Conservation (phyloP, 2,329 filamentous ascomycete species). For the Diaporthe sp. region DNA sequence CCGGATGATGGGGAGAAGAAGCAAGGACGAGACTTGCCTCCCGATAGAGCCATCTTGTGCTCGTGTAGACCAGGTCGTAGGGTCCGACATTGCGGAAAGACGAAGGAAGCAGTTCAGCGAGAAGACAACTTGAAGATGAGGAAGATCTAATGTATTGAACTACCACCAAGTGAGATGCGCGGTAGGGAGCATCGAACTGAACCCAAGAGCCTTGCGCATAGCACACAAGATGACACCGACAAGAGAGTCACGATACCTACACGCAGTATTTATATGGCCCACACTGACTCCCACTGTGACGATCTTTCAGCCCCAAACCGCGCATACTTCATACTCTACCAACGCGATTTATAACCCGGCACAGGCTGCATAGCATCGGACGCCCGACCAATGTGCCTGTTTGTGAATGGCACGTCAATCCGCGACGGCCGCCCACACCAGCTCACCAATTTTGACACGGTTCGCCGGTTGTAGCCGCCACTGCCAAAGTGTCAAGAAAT, state of each 20-base stretch:
- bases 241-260: background rate
- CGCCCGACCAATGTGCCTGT: constrained; percentile 16
- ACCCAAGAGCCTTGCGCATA: background rate
- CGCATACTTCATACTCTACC: background rate
- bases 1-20: background rate
- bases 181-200: no score
- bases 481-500: background rate
- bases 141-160: background rate
- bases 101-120: no score
- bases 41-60: background rate
- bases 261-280: background rate
- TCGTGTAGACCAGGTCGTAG: background rate
- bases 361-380: background rate
- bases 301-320: background rate
- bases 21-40: background rate
- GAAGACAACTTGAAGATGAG: background rate
- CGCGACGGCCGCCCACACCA: background rate
- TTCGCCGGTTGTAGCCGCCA: background rate
- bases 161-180: no score
- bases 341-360: background rate
- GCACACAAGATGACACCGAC: background rate
- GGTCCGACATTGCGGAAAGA: background rate
- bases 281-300: no score
- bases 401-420: background rate
- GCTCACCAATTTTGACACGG: no score